A percentile compares a stretch with the other conserved stretches of the same genome.
phyloP scores from a whole-genome alignment of 768 basidiomycete genomes.

The Trametes punicea region DNA sequence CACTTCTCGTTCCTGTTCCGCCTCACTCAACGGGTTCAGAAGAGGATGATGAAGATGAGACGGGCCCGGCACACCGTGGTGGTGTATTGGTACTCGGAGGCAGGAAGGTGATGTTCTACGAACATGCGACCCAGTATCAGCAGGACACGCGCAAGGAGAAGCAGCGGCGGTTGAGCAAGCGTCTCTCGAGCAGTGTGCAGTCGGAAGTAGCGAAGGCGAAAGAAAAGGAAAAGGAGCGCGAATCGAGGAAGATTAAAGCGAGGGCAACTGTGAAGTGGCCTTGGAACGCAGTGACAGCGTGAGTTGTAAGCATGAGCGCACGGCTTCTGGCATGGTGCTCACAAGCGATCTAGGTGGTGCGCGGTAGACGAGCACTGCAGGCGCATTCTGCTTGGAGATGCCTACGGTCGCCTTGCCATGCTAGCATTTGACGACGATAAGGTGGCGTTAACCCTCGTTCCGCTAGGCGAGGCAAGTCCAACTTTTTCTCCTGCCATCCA shows the following conservation, averaged over 20 bases:
- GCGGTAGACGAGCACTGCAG: conserved; percentile 43
- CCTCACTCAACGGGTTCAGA: conserved; percentile 34
- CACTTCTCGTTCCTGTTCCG: conserved; percentile 32
- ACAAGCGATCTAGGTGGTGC: conserved; percentile 44
- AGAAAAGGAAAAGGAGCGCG: conserved; percentile 56
- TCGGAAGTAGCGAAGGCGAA: conserved; percentile 44
- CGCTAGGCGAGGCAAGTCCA: conserved; percentile 72
- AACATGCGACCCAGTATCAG: conserved; percentile 44
- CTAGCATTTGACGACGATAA: conserved; percentile 50
- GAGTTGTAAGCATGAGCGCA: conserved; percentile 24
- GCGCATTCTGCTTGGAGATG: conserved; percentile 64
- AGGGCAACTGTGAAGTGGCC: conserved; percentile 66
- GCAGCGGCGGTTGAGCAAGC: conserved; percentile 48
- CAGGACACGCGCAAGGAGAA: conserved; percentile 56
- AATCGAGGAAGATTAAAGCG: conserved; percentile 51
- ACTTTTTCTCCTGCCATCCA: not conserved
- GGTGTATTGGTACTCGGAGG: conserved; percentile 73
- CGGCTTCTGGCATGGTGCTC: not conserved
- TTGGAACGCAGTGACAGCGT: conserved; percentile 73
- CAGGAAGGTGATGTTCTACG: conserved; percentile 58
- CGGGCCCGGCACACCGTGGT: conserved; percentile 39
- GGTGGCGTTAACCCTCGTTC: conserved; percentile 50
- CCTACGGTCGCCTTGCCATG: conserved; percentile 66
- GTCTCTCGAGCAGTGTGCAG: conserved; percentile 44
- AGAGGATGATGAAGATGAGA: conserved; percentile 30